Evolutionary conservation across 2,329 filamentous ascomycete species (phyloP), one percentile per base, ranked within the genome.

Genomic region (Thelonectria olida): DNA sequence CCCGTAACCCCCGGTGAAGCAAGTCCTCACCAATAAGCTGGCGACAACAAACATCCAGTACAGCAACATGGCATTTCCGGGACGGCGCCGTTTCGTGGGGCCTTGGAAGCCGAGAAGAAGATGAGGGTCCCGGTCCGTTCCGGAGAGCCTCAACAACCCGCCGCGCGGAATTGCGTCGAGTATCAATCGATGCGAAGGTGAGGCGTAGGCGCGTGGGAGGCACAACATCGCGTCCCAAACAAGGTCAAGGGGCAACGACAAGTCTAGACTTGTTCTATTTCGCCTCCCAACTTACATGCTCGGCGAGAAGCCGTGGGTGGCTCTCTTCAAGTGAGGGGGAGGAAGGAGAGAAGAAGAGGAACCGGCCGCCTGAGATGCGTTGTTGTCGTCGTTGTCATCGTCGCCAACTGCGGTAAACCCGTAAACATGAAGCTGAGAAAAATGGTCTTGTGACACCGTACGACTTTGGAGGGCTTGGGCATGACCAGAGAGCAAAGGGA

Each of bases 281-380:
- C 48, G 38, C 27, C 41, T 61, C 28, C 13, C 7, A 36, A 34
- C 19, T 20, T 22, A 12, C 34, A 5, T 4, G 54, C 58, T 61
- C 59, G 50, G 55, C 34, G 36, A 62, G 59, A 54, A 50, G 54
- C 54, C 44, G 54, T 39, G 49, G 20, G 6, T 6, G 19, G 17
- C 27, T n/a, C 25, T 28, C 12, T 17, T 25, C 3, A 17, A 20
- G 28, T 25, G 54, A 49, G 59, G 56, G 49, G 50, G 54, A 49
- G 42, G 19, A 41, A 47, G 44, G 42, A 28, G 44, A 54, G 38
- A 54, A 38, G 41, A 53, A 20, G 9, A 53, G 27, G 17, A n/a
- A n/a, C 10, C 19, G 2, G 45, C 20, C 10, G 31, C 20, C 42
- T 25, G 23, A 22, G 47, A 17, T 15, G 8, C 25, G 31, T 57